Base-by-base conservation (phyloP, 2,329 filamentous ascomycete species). In the Verticillium dahliae region DNA sequence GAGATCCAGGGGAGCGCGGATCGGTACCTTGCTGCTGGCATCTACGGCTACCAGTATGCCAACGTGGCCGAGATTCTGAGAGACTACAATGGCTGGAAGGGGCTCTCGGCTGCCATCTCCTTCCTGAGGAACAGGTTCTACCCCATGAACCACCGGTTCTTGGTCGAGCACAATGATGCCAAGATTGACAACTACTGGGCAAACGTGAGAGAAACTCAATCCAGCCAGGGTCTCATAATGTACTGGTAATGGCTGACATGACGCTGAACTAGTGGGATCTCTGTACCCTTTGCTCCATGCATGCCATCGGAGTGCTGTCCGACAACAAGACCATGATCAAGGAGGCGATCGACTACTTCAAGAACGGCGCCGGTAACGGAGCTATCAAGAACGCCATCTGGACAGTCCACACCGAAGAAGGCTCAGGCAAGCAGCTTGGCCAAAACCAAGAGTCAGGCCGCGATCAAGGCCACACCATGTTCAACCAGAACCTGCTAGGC, bases 21-120 rank as follows among this genome's bases (percentile, higher is more conserved):
- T 61, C 71, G 66, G 33, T 75, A 69, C 60, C 74, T 81, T 2
- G 73, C 74, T 0, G 69, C 75, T 0, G 78, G 79, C 0, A 64
- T 81, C 1, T 77, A 81, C 38, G 78, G 79, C 0, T 80, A 80
- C 60, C 70, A 81, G 62, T 67, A 81, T 13, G 78, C 78, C 15
- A 81, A 81, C 56, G 78, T 75, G 0, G 79, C 72, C 0, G 79
- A 81, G 62, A 68, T 80, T 1, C 67, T 80, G 56, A 68, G 75
- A 1, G 65, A 61, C 22, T 74, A 78, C 58, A 33, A 58, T 9
- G 70, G 68, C 1, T 78, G 75, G 73, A 27, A 65, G 14, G 62
- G 64, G 13, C 61, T 73, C 10, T 60, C 65, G 1, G 68, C 66
- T 5, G 66, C 72, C 5, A 63, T 62, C 2, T 64, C 61, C 6